Evolutionary conservation across 768 basidiomycete genomes (phyloP), one percentile per base, ranked within the genome.

Genomic region (Sporobolomyces pararoseus): DNA sequence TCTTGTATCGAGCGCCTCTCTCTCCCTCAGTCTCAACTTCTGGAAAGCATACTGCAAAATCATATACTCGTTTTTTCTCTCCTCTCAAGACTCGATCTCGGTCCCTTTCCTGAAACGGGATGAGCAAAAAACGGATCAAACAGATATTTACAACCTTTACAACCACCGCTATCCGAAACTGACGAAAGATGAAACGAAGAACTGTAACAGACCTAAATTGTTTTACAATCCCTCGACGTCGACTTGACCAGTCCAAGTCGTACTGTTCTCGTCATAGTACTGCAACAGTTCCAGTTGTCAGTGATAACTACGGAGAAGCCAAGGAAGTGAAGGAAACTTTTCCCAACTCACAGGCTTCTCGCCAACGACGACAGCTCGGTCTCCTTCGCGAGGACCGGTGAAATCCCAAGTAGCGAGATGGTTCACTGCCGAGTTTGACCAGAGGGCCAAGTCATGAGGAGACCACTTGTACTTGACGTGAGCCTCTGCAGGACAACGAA

Each of bases 381-480:
- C 70, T 4, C 70, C 70, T 9, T 59, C 60, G 23, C 70, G 52
- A 29, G 52, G 52, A 39, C 39, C 70, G 53, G 37, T 17, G 19
- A 57, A 71, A 31, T 71, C 70, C 47, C 53, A 66, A 32, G 64
- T 69, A 12, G 71, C 67, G 32, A 65, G 50, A 46, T 63, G 64
- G 49, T 65, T 67, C 0, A 58, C 62, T 19, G 62, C 73, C 13
- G n/a, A 53, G 64, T 76, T 76, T 54, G 60, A 47, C 73, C 75
- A 76, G 49, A 76, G 65, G n/a, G 75, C 75, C 21, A 76, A 51
- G 44, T 76, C 75, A 61, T 75, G 35, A 21, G 55, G 65, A 0
- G 32, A 39, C 75, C 75, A 76, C 14, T 50, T 52, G 65, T 67
- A 67, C 51, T 71, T 72, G 47, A 74, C 62, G 55, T 75, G 71